phyloP scores from a whole-genome alignment of 495 filamentous ascomycete species.

The Margaritispora aquatica region DNA sequence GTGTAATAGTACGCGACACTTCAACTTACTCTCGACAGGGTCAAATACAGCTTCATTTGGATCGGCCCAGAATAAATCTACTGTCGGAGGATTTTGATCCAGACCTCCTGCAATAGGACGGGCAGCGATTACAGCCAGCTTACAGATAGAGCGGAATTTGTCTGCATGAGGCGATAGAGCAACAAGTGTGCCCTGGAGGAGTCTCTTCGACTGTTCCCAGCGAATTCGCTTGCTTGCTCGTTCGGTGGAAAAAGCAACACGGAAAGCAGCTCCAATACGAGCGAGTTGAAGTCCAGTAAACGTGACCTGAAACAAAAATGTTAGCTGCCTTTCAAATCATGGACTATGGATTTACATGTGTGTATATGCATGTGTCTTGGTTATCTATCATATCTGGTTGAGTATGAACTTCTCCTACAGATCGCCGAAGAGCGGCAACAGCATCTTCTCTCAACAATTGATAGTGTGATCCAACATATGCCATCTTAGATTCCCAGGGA shows the following conservation, averaged over 20 bases:
- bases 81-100: slow-evolving; percentile 49
- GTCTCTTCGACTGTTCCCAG: slow-evolving; percentile 59
- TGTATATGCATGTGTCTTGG: slow-evolving; percentile 17
- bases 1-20: neutral
- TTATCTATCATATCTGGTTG: slow-evolving; percentile 31
- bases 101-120: slow-evolving; percentile 43
- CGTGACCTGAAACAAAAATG: slow-evolving; percentile 11
- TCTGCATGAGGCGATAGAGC: slow-evolving; percentile 51
- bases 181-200: slow-evolving; percentile 51
- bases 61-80: slow-evolving; percentile 58
- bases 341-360: slow-evolving; percentile 23
- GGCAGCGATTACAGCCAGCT: slow-evolving; percentile 56
- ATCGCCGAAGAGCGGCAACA: slow-evolving; percentile 39
- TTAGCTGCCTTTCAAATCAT: neutral
- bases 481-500: slow-evolving; percentile 37
- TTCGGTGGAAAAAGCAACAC: slow-evolving; percentile 51
- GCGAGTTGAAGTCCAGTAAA: slow-evolving; percentile 10
- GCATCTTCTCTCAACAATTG: slow-evolving; percentile 48
- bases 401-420: slow-evolving; percentile 34
- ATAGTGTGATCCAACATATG: slow-evolving; percentile 47
- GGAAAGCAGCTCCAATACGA: slow-evolving; percentile 44
- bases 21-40: slow-evolving; percentile 31
- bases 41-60: slow-evolving; percentile 51
- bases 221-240: slow-evolving; percentile 52
- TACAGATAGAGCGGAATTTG: slow-evolving; percentile 45